phyloP scores from a whole-genome alignment of 164 flowering plant species.

The Annona squamosa region DNA sequence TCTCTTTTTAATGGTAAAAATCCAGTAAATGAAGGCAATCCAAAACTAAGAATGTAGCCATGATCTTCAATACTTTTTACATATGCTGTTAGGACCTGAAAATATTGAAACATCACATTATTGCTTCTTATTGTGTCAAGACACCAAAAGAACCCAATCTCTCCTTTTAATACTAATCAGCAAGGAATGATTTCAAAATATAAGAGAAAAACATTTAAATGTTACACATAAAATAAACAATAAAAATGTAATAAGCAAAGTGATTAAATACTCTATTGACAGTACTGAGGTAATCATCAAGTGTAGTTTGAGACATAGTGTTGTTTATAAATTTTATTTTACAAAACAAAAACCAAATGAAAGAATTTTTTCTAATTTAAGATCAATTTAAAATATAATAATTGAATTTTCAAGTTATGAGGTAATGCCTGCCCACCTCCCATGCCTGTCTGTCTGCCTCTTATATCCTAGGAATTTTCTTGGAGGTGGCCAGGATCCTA shows the following conservation, averaged over 20 bases:
- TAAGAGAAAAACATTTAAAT: background rate
- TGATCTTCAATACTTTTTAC: conserved; percentile 97
- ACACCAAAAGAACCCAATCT: background rate
- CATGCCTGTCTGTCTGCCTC: too few relatives aligned
- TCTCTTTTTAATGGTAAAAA: conserved; percentile 51
- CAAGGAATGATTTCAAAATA: background rate
- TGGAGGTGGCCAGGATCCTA: too few relatives aligned
- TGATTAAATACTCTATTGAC: background rate
- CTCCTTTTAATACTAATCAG: background rate
- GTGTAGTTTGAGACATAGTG: too few relatives aligned
- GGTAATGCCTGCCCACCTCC: too few relatives aligned
- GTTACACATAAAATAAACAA: background rate
- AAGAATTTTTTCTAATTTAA: too few relatives aligned
- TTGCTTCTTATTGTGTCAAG: background rate
- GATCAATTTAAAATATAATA: too few relatives aligned
- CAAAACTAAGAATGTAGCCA: conserved; percentile 93
- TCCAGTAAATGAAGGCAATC: conserved; percentile 63
- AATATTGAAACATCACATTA: background rate
- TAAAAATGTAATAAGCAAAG: background rate
- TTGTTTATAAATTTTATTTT: too few relatives aligned
- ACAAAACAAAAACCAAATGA: too few relatives aligned
- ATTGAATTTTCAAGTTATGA: too few relatives aligned
- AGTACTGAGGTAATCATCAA: background rate
- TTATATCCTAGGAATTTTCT: too few relatives aligned
- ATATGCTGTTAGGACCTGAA: conserved; percentile 71